Base-by-base conservation (phyloP, 495 filamentous ascomycete species). In the Penicillium cinerascens region DNA sequence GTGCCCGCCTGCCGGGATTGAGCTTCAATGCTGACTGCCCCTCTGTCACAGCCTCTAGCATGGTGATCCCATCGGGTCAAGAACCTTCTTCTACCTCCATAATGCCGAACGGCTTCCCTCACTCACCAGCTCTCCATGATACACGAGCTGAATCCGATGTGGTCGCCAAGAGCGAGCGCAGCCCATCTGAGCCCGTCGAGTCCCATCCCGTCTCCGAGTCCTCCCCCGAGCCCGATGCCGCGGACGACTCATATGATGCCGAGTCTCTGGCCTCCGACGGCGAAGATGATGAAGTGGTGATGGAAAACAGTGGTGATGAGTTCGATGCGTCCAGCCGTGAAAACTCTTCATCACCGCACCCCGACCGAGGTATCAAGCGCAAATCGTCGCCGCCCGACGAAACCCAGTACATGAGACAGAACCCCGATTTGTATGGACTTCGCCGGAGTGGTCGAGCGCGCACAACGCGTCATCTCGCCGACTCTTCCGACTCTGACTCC, bases 341-440 rank as follows among this genome's bases (percentile, higher is more conserved):
- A 59, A 82, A 81, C 51, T 89, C 85, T 58, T 79, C 82, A 60
- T 91, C 89, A 29, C 72, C 80, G 51, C 81, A 84, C 52, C 82
- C 83, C 27, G 74, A 74, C 37, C 80, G 80, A 58, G 80, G 81
- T 37, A 66, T 79, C 21, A 96, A 96, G 78, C 84, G 90, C 59
- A 96, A 92, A 74, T 79, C 81, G 21, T 77, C 78, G 36, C 72
- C 74, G 21, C 80, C 85, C 18, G 86, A 88, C 40, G 89, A 95
- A 52, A 86, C 89, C 25, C 87, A 92, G 20, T 88, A 83, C 59
- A 96, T 96, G 57, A 78, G 83, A 55, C 85, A 90, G 63, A 91
- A 98, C 65, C 93, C 93, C n/a, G 93, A 97, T 65, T 75, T 98
- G 17, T 98, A 97, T 72, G 93, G 92, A 16, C 76, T 99, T 44